Conservation (phyloP, 257 asterid genomes). For the Ocimum tenuiflorum region DNA sequence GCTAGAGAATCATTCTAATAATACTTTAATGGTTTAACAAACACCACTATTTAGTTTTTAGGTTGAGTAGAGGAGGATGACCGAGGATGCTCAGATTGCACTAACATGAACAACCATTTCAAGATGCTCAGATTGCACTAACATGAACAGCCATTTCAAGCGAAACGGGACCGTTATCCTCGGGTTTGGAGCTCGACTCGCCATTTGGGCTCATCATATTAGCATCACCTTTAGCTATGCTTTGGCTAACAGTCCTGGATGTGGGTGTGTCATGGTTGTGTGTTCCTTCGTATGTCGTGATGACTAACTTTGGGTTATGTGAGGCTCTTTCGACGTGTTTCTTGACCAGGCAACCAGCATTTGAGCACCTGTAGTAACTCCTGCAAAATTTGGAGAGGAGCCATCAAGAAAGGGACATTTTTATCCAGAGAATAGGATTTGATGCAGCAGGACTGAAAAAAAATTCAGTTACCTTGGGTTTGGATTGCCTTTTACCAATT, state of each 20-base stretch:
- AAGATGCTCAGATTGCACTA: conserved; percentile 55
- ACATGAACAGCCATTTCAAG: conserved; percentile 55
- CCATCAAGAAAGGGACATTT: too few species aligned
- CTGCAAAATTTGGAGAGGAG: conserved; percentile 30
- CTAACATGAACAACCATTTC: conserved; percentile 57
- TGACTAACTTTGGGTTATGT: conserved; percentile 60
- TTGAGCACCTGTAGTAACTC: conserved; percentile 90
- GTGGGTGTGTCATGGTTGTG: conserved; percentile 61
- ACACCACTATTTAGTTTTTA: too few species aligned
- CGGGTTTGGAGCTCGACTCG: conserved; percentile 45
- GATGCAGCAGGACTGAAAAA: neutral
- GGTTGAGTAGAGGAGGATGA: too few species aligned
- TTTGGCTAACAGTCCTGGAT: conserved; percentile 40
- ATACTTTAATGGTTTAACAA: too few species aligned
- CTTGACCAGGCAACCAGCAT: conserved; percentile 74
- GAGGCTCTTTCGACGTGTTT: conserved; percentile 91
- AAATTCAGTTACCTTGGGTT: conserved; percentile 65
- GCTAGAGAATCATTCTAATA: conserved; percentile 6
- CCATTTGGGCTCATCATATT: conserved; percentile 27
- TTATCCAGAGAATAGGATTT: too few species aligned
- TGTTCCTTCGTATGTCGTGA: conserved; percentile 78
- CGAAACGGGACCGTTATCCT: conserved; percentile 38
- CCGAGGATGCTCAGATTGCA: conserved; percentile 64
- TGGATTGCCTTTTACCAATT: conserved; percentile 87
- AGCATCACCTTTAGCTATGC: conserved; percentile 28